These are phyloP conservation scores for Echeveria elegans DNA, from an alignment of 164 flowering plant species.

Conservation along the genomic window DNA sequence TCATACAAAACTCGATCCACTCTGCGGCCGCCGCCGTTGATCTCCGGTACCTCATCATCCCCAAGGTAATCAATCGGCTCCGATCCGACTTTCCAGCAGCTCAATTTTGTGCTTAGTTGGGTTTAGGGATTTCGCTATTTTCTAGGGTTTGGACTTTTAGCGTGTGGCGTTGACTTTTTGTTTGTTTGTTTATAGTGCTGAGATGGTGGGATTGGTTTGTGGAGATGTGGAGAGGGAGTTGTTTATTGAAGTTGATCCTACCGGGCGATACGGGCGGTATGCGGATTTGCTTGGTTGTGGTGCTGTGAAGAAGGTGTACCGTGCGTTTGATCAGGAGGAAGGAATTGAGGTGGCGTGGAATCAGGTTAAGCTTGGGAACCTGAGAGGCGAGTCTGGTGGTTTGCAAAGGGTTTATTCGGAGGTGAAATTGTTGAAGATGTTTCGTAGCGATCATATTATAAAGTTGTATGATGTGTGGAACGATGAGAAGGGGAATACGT, in stretches of 20 bases:
- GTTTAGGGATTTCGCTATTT: not conserved
- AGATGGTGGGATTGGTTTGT: not conserved
- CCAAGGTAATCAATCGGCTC: not conserved
- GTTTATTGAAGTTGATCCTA: constrained; percentile 4
- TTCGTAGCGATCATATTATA: not conserved
- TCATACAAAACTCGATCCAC: not conserved
- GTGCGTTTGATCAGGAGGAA: constrained; percentile 8
- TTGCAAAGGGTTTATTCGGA: not conserved
- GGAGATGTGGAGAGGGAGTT: not conserved
- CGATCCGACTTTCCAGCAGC: not conserved
- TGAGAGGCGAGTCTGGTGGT: not conserved
- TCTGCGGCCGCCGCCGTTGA: not conserved
- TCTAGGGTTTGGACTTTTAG: not conserved
- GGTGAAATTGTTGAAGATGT: not conserved
- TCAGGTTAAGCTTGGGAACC: constrained; percentile 4
- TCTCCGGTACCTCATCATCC: not conserved
- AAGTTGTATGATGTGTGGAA: not conserved
- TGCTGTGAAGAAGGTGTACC: constrained; percentile 5
- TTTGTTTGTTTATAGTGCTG: not conserved
- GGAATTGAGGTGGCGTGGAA: constrained; percentile 10
- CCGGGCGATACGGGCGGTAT: constrained; percentile 2
- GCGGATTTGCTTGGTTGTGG: constrained; percentile 5
- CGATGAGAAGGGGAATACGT: constrained; percentile 4
- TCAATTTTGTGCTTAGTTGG: not conserved
- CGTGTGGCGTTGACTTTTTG: not conserved